phyloP scores from a whole-genome alignment of 768 basidiomycete genomes.

The Trametes gibbosa region DNA sequence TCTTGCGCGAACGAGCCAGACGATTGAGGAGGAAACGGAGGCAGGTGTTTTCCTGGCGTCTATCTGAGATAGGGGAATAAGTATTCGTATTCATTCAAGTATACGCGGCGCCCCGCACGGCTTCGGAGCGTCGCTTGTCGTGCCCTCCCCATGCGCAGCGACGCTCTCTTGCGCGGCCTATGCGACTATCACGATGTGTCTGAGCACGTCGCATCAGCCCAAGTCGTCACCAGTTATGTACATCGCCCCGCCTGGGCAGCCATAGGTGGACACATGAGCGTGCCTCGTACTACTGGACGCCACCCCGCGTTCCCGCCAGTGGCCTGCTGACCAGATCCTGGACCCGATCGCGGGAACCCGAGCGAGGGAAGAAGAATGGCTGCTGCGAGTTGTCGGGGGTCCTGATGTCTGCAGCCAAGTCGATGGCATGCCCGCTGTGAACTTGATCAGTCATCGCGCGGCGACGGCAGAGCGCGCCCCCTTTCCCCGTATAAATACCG shows the following conservation, averaged over 20 bases:
- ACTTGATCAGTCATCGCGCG: slow-evolving; percentile 13
- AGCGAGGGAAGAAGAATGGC: slow-evolving; percentile 3
- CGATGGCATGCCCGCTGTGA: slow-evolving; percentile 6
- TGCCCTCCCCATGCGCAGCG: neutral
- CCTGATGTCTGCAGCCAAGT: slow-evolving; percentile 1
- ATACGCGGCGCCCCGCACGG: slow-evolving; percentile 11
- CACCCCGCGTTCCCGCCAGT: slow-evolving; percentile 9
- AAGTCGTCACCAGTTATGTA: neutral
- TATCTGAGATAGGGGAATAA: slow-evolving; percentile 5
- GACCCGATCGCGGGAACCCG: slow-evolving; percentile 8
- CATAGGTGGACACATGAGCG: slow-evolving; percentile 11
- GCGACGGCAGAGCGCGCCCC: neutral
- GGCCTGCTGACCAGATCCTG: slow-evolving; percentile 11
- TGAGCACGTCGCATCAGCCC: slow-evolving; percentile 1
- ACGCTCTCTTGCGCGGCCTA: neutral
- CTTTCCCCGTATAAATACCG: slow-evolving; percentile 11
- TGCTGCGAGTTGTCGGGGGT: too few relatives aligned
- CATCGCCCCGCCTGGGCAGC: slow-evolving; percentile 3
- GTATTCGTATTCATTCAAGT: neutral
- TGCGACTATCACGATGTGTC: neutral
- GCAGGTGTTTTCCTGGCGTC: neutral
- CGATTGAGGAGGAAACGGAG: neutral
- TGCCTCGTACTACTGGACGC: slow-evolving; percentile 1
- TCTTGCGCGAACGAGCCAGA: neutral
- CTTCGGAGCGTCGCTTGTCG: neutral